Evolutionary conservation across 495 filamentous ascomycete species (phyloP).

Genomic region (Parathielavia appendiculata): DNA sequence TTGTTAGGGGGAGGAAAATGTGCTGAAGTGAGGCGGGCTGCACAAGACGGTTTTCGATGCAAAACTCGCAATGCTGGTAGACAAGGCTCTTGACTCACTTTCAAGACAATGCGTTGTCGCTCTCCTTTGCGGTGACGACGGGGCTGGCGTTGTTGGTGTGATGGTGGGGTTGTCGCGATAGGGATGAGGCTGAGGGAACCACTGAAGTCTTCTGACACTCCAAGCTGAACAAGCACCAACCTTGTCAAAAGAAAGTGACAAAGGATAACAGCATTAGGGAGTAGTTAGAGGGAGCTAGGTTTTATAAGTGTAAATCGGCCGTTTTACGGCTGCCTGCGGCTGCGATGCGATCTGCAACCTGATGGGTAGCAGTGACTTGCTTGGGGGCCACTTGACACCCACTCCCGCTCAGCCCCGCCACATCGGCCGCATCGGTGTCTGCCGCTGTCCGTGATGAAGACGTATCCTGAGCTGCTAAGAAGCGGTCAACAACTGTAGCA

Average conservation of each 20-base stretch:
- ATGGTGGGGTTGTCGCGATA: conserved; percentile 2
- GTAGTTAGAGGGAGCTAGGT: too few species aligned
- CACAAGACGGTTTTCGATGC: neutral
- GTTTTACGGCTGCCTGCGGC: neutral
- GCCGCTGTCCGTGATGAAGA: conserved; percentile 14
- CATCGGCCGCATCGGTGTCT: conserved; percentile 16
- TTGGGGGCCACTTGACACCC: neutral
- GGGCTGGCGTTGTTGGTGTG: neutral
- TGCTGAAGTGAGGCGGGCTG: neutral
- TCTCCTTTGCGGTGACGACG: neutral
- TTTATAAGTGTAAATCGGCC: neutral
- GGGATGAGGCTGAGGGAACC: conserved; percentile 2
- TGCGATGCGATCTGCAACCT: conserved; percentile 5
- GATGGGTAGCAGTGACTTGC: neutral
- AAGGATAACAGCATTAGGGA: too few species aligned
- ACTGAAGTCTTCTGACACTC: neutral
- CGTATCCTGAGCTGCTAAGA: neutral
- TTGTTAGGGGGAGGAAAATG: conserved; percentile 1
- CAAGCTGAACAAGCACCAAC: neutral
- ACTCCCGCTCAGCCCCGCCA: conserved; percentile 17
- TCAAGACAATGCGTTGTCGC: neutral
- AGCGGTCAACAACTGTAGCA: conserved; percentile 2
- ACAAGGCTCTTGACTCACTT: neutral
- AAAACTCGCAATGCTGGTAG: neutral
- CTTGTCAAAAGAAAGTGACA: neutral